Base-by-base conservation (phyloP, 2,329 filamentous ascomycete species). In the Gaeumannomyces sp. region DNA sequence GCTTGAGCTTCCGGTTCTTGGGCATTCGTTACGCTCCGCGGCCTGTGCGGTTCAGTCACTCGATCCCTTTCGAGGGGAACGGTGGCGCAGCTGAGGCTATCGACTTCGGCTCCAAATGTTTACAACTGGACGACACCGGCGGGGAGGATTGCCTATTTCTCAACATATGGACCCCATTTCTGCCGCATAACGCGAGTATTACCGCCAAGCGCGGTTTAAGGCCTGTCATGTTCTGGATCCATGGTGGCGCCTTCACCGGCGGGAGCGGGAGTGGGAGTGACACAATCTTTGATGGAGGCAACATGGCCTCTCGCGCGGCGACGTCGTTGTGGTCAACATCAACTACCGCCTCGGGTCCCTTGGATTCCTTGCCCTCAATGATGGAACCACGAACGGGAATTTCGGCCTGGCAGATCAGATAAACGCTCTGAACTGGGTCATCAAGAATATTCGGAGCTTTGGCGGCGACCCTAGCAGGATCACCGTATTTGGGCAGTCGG, bases 331-430 rank as follows among this genome's bases (percentile, higher is more conserved):
- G 3, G 85, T 88, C 10, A 72, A 75, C 27, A 83, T 87, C 75
- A 87, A 88, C 74, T 88, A 88, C 72, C 82, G 86, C 11, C 73
- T 87, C 4, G 79, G 78, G 0, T 85, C 83, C 0, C 76, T 88
- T 0, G 85, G 85, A 0, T 88, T 86, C 69, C 74, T 88, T 0
- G 85, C 85, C 0, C 76, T 86, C 10, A 69, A 76, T 29, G 76
- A 82, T 67, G 77, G 79, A 22, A 71, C 75, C 4, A 76, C 78
- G 2, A 79, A 79, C 25, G 81, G 81, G 33, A 84, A 84, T 65
- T 81, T 78, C 63, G 80, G 80, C 6, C 72, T 85, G 2, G 76
- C 75, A 5, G 81, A 84, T 69, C 79, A 82, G 68, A 78, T 81
- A 62, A 76, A 76, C 29, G 82, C 80, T 0, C 73, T 83, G 8